These are phyloP conservation scores for Sugiyamaella mastotermitis DNA, from an alignment of 805 yeast genomes.

Conservation along the genomic window DNA sequence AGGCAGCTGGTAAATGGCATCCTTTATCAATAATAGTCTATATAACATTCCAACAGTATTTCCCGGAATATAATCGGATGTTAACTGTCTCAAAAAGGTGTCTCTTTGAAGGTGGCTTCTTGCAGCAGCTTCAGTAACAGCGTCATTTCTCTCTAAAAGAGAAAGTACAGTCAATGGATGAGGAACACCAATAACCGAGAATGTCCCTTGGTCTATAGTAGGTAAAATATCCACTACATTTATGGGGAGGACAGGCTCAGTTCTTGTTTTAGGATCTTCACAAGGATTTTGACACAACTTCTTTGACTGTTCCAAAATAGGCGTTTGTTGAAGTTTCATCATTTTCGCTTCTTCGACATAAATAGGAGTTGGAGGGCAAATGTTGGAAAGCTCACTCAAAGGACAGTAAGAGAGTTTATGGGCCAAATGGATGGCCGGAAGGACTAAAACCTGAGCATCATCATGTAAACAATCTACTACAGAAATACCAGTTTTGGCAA, in stretches of 20 bases:
- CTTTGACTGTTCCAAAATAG: background rate
- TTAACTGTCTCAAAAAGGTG: conserved; percentile 10
- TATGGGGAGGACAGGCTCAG: background rate
- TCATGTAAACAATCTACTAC: conserved; percentile 20
- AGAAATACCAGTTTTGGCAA: conserved; percentile 12
- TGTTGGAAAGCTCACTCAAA: conserved; percentile 3
- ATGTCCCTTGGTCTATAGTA: conserved; percentile 4
- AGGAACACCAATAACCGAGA: conserved; percentile 16
- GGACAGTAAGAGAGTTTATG: conserved; percentile 22
- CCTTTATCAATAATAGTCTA: conserved; percentile 17
- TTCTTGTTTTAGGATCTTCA: background rate
- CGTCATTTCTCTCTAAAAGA: conserved; percentile 6
- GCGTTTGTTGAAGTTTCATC: conserved; percentile 2
- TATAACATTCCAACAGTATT: conserved; percentile 9
- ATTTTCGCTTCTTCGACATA: background rate
- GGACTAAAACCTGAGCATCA: background rate
- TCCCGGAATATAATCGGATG: conserved; percentile 13
- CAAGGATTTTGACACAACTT: conserved; percentile 18
- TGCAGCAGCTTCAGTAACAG: conserved; percentile 10
- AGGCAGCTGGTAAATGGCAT: conserved; percentile 13
- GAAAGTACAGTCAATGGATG: conserved; percentile 17
- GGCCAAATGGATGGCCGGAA: conserved; percentile 14
- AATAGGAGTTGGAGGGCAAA: conserved; percentile 23
- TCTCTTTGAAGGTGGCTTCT: conserved; percentile 8
- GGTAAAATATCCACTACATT: conserved; percentile 4